Evolutionary conservation across 2,329 filamentous ascomycete genomes (phyloP).

Genomic region (Pseudocercospora fuligena): DNA sequence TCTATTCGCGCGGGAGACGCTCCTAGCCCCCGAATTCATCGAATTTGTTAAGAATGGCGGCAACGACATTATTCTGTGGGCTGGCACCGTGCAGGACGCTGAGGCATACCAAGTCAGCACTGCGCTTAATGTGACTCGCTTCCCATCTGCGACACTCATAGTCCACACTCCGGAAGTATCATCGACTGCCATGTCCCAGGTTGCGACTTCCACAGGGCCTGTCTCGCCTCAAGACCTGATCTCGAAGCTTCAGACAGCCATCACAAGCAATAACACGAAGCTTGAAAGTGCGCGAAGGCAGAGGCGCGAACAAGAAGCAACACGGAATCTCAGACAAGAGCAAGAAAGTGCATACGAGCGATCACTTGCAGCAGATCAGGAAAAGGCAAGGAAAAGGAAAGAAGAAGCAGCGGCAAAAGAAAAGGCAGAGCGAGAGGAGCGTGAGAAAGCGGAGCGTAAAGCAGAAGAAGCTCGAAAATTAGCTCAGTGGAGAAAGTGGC

Average conservation of each 20-base stretch:
- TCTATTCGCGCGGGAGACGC: constrained; percentile 78
- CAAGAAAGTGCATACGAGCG: constrained; percentile 95
- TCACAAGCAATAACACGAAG: constrained; percentile 76
- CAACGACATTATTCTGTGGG: constrained; percentile 88
- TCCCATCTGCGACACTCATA: constrained; percentile 84
- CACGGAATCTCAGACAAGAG: constrained; percentile 79
- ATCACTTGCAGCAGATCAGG: constrained; percentile 83
- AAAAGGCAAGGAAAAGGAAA: constrained; percentile 74
- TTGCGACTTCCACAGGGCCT: constrained; percentile 77
- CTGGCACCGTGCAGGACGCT: constrained; percentile 87
- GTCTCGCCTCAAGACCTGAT: constrained; percentile 73
- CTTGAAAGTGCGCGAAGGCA: constrained; percentile 76
- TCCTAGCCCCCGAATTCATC: constrained; percentile 75
- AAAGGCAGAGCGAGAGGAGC: constrained; percentile 68
- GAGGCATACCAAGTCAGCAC: constrained; percentile 93
- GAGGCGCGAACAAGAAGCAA: constrained; percentile 77
- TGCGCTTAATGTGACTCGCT: constrained; percentile 87
- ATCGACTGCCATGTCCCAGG: constrained; percentile 85
- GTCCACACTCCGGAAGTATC: constrained; percentile 86
- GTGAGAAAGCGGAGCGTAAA: constrained; percentile 66
- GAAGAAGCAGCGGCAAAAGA: constrained; percentile 73
- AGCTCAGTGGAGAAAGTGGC: constrained; percentile 80
- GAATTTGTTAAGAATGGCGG: constrained; percentile 73
- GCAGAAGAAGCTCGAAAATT: constrained; percentile 60
- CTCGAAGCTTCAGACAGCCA: constrained; percentile 72